Evolutionary conservation across 345 rosid species (phyloP), one percentile per base, ranked within the genome.

Genomic region (Noccaea caerulescens): DNA sequence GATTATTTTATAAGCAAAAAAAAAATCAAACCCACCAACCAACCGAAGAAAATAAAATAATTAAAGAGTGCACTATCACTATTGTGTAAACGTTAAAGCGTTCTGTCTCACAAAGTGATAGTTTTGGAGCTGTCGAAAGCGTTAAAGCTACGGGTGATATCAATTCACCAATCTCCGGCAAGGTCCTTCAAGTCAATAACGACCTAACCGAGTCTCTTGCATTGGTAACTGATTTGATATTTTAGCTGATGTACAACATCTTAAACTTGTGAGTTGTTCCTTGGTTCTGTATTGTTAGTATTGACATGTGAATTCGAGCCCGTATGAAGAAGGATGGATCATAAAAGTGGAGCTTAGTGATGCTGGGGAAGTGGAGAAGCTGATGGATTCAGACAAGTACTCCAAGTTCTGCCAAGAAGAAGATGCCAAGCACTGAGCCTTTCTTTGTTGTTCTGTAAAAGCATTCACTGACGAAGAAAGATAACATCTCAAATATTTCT

Each of bases 321-420:
- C 98, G 0, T 95, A 87, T 30, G 83, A 84, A 12, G 62, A 81
- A 43, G 99, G 98, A 75, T 95, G 99, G 99, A 83, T 95, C 18
- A 81, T 92, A 52, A 88, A 90, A 83, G 94, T 95, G 27, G 86
- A 90, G 30, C 37, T 90, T 50, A 77, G 79, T 20, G 83, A 85
- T 45, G 75, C 62, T 1, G 79, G 83, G 18, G 92, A 95, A 73
- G 76, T 85, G 66, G 78, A 80, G 54, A 88, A 79, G 70, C 79
- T 95, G 86, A 92, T 86, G 93, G 88, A 83, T 67, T 75, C 98
- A 1, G 93, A 87, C 10, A 75, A 84, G 58, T 95, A 95, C 80
- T 76, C 86, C 7, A 92, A 90, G 80, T 88, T 88, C 85, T 95
- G 98, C 10, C 97, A 95, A 77, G 97, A 92, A 79, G 99, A 95